Evolutionary conservation across 345 rosid species (phyloP).

Genomic region (Populus euphratica): DNA sequence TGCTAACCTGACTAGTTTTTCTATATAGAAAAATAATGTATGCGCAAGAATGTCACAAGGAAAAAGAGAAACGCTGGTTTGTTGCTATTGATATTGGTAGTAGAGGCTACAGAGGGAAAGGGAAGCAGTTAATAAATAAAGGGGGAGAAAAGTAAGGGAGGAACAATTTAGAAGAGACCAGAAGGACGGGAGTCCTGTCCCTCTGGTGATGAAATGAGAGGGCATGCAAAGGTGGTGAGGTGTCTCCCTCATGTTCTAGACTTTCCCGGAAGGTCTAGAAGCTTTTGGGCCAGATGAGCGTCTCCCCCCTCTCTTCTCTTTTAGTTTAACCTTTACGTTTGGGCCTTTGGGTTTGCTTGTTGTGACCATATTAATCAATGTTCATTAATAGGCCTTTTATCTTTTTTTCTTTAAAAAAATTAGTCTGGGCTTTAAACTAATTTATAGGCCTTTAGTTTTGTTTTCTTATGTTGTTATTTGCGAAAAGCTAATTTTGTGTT

Average conservation of each 20-base stretch:
- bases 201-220: neutral
- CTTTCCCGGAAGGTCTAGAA: slow-evolving; percentile 31
- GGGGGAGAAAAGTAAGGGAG: neutral
- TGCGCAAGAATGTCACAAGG: neutral
- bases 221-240: neutral
- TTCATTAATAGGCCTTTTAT: too few species aligned
- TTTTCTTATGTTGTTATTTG: too few species aligned
- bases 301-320: too few species aligned
- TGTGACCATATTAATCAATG: too few species aligned
- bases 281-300: neutral
- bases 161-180: neutral
- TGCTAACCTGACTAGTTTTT: neutral
- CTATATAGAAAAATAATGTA: neutral
- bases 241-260: slow-evolving; percentile 39
- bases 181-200: neutral
- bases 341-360: too few species aligned
- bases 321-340: too few species aligned
- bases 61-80: neutral
- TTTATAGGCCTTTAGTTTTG: too few species aligned
- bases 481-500: too few species aligned
- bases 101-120: neutral
- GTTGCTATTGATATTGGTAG: neutral
- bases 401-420: too few species aligned
- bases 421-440: too few species aligned
- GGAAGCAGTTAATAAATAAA: too few species aligned